A percentile compares a stretch with the other conserved stretches of the same genome.
Evolutionary conservation across 208 protist genomes (phyloP).

Genomic region (Crithidia bombi): DNA sequence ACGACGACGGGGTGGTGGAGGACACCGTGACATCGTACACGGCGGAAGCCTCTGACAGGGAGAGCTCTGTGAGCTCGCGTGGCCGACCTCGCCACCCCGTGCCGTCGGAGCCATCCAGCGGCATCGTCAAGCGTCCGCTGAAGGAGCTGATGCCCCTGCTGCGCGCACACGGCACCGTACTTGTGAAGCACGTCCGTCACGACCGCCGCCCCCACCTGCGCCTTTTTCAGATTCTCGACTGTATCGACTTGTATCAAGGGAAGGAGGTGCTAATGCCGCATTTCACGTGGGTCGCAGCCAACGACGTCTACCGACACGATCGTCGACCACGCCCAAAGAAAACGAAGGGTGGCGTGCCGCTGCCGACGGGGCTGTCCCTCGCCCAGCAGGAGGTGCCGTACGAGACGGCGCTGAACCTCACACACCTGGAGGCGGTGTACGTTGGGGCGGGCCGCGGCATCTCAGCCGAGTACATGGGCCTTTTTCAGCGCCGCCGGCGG

Average conservation of each 20-base stretch:
- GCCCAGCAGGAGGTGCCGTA: slow-evolving; percentile 34
- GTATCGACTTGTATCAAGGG: slow-evolving; percentile 35
- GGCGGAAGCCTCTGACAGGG: slow-evolving; percentile 1
- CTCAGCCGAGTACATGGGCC: slow-evolving; percentile 11
- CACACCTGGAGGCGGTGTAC: slow-evolving; percentile 48
- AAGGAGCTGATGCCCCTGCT: slow-evolving; percentile 63
- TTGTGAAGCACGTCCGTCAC: slow-evolving; percentile 48
- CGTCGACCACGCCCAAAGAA: slow-evolving; percentile 1
- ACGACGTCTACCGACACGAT: slow-evolving; percentile 9
- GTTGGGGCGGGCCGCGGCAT: slow-evolving; percentile 37
- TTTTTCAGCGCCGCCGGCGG: slow-evolving; percentile 10
- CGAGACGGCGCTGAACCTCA: slow-evolving; percentile 49
- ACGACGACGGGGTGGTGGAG: neutral
- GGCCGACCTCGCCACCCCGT: neutral
- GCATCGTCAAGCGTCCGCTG: slow-evolving; percentile 53
- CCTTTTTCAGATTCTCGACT: slow-evolving; percentile 72
- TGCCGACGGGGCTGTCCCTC: slow-evolving; percentile 37
- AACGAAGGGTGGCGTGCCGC: slow-evolving; percentile 15
- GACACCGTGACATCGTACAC: neutral
- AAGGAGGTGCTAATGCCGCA: slow-evolving; percentile 67
- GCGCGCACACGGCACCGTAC: slow-evolving; percentile 37
- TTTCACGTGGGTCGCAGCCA: slow-evolving; percentile 50
- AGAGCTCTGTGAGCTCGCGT: neutral
- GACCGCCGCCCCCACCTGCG: slow-evolving; percentile 55
- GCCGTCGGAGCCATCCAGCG: slow-evolving; percentile 27